Base-by-base conservation (phyloP, 176 grass and related monocot species). In the Aechmea fasciata region DNA sequence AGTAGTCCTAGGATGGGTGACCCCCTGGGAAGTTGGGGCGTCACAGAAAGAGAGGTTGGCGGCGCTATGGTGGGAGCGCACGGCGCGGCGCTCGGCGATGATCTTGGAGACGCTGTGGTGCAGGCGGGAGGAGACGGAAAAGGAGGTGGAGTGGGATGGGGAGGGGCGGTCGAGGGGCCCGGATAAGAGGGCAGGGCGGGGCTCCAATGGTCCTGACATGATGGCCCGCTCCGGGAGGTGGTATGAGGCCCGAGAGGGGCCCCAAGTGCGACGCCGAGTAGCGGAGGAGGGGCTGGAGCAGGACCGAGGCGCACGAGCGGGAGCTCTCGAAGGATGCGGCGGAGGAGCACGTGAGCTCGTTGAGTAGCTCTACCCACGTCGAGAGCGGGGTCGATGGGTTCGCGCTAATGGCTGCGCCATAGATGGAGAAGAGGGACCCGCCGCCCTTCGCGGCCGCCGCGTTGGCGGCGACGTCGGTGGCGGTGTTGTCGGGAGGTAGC, bases 321-420 rank as follows among this genome's bases (percentile, higher is more conserved):
- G 93, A 97, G 73, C 86, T 92, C 83, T 97, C 82, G 54, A 97
- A 87, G 69, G 84, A 79, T 63, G 89, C 77, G 1, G 76, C 78
- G 13, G 62, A 68, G 10, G 68, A 64, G 65, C 26, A 75, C 28
- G 85, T 81, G 20, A 80, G 11, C 5, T 65, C 28, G 13, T 0
- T 68, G 24, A 79, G 82, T 10, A 83, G 73, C 3, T 75, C 78
- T 15, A 79, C 78, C 25, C 84, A 75, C 4, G 79, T 75, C 47
- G 89, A 87, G 17, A 77, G 73, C 41, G 73, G 68, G 0, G 83
- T 86, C 49, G 81, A 84, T 51, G 50, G 51, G 75, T 97, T 97
- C 54, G 93, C 93, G 72, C 89, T 90, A 69, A 97, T 77, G 19
- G 93, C 74, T 0, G 93, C 89, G 25, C 89, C 93, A 49, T 84